Conservation (phyloP, 202 grass and related monocot species). For the Brachypodium distachyon region DNA sequence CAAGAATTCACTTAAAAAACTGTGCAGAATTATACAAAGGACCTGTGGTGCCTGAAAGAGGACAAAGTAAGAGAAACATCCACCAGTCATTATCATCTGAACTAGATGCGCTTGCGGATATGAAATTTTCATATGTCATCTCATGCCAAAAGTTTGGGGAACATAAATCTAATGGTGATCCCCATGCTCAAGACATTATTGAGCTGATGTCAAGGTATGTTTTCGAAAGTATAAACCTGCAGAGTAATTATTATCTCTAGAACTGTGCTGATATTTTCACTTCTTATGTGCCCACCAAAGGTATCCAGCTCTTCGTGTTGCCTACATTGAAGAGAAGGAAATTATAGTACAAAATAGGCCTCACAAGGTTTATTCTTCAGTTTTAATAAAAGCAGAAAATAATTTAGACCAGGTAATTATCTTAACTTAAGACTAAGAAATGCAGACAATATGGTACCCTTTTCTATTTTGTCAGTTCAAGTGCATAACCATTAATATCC, state of each 20-base stretch:
- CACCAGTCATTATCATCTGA: constrained; percentile 47
- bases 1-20: constrained; percentile 14
- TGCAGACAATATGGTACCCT: background rate
- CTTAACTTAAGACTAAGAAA: background rate
- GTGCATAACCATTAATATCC: background rate
- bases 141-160: constrained; percentile 91
- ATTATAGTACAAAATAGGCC: constrained; percentile 32
- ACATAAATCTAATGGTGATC: constrained; percentile 77
- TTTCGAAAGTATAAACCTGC: constrained; percentile 11
- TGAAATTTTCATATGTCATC: constrained; percentile 94
- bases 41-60: constrained; percentile 41
- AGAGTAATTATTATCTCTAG: constrained; percentile 9
- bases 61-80: constrained; percentile 49
- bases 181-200: constrained; percentile 83
- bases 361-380: constrained; percentile 76
- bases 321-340: constrained; percentile 97
- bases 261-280: constrained; percentile 12
- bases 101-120: constrained; percentile 65
- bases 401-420: constrained; percentile 84
- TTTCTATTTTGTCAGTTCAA: background rate
- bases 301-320: constrained; percentile 72
- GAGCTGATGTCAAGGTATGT: constrained; percentile 81
- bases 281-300: constrained; percentile 35
- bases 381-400: constrained; percentile 89
- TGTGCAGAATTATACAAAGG: constrained; percentile 61